phyloP scores from a whole-genome alignment of 495 filamentous ascomycete genomes.

The Hamigera avellanea region DNA sequence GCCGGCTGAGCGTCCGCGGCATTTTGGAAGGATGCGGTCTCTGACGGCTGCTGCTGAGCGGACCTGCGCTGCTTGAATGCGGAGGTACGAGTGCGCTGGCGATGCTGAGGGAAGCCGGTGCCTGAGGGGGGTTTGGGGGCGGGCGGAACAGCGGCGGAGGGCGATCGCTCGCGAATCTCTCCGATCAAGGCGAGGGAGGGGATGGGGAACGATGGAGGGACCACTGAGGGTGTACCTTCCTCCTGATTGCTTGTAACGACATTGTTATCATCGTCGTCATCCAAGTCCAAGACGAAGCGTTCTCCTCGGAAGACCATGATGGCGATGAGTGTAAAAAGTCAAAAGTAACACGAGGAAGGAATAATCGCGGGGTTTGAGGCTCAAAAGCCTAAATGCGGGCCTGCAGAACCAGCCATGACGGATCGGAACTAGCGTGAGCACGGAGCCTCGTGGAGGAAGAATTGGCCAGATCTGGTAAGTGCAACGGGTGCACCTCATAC shows the following conservation, averaged over 20 bases:
- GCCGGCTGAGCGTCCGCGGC: neutral
- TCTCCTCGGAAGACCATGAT: constrained; percentile 49
- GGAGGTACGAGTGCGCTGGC: constrained; percentile 58
- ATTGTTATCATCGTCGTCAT: constrained; percentile 24
- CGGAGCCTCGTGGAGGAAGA: neutral
- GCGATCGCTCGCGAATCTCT: constrained; percentile 66
- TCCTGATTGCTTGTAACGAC: neutral
- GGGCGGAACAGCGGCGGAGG: constrained; percentile 43
- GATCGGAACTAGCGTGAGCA: constrained; percentile 6
- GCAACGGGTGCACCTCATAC: too few relatives aligned
- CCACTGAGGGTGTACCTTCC: neutral
- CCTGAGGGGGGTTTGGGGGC: constrained; percentile 43
- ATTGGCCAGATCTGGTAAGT: neutral
- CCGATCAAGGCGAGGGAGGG: constrained; percentile 40
- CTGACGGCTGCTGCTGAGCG: neutral
- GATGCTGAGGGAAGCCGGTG: constrained; percentile 80
- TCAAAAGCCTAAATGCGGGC: constrained; percentile 30
- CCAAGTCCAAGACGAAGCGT: constrained; percentile 45
- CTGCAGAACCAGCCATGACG: constrained; percentile 11
- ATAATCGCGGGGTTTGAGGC: constrained; percentile 23
- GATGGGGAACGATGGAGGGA: constrained; percentile 2
- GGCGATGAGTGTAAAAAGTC: constrained; percentile 2
- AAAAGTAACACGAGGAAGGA: constrained; percentile 19
- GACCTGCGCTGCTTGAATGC: constrained; percentile 65
- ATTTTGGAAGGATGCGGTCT: neutral